Evolutionary conservation across 2,329 filamentous ascomycete species (phyloP), one percentile per base, ranked within the genome.

Genomic region (Pleomassaria siparia): DNA sequence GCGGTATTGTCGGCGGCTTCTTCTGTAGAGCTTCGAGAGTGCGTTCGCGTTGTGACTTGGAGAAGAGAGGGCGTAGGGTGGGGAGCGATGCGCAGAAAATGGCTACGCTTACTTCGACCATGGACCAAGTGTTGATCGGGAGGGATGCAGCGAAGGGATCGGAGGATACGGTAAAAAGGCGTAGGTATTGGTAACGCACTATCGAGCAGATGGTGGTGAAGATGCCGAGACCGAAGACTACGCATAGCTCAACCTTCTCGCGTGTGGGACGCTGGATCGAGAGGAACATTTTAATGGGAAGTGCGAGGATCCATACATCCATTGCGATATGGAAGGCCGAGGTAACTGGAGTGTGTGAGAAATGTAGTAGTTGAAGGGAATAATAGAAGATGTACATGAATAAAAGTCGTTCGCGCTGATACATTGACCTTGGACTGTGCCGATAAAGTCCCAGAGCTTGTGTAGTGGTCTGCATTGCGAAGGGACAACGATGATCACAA

Each of bases 51-150:
- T 60, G 56, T 2, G 55, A 46, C 40, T 48, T 54, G 3, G 54
- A 58, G 9, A 64, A 43, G 13, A 96, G 77, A 2, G 91, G 91
- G 64, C 95, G 95, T 43, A 96, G 75, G 0, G 87, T 91, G 2
- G 91, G 91, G 15, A 95, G 86, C 56, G 89, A 95, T 29, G 88
- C 91, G 64, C 89, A 95, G 44, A 89, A 84, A 55, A 96, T 90
- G n/a, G 89, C 91, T 2, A 94, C 78, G 56, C 95, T 92, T 60
- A 95, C 89, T 69, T 96, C 91, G 47, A 96, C 83, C 15, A 87
- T 87, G 8, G 88, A 91, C 91, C 91, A 96, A 84, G 95, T 90
- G 62, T 95, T 85, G 0, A 89, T 87, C 10, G 89, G 74, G 0
- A 88, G 87, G 1, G 88, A 87, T 62, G 91, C 89, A 83, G 77